Conservation (phyloP, 2,329 filamentous ascomycete genomes). For the Lachnellula willkommii region DNA sequence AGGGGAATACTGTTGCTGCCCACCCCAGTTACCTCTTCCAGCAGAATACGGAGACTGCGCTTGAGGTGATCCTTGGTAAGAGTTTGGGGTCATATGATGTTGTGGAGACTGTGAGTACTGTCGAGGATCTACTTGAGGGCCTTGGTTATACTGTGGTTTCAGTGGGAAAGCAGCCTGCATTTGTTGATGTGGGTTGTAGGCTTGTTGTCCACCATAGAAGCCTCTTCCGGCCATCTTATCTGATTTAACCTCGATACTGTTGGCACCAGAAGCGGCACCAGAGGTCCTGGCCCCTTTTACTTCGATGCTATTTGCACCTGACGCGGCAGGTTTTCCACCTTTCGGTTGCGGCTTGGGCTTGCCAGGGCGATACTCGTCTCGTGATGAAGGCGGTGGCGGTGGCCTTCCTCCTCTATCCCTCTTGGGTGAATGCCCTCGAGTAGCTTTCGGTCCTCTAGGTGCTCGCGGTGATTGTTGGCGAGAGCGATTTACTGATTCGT, state of each 20-base stretch:
- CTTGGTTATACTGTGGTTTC: conserved; percentile 34
- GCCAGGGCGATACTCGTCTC: conserved; percentile 27
- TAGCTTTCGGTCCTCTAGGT: conserved; percentile 20
- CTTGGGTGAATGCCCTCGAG: conserved; percentile 22
- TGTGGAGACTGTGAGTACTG: conserved; percentile 56
- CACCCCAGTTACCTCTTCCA: conserved; percentile 48
- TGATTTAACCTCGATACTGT: conserved; percentile 33
- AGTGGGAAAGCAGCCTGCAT: conserved; percentile 34
- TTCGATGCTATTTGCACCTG: conserved; percentile 32
- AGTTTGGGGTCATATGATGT: conserved; percentile 48
- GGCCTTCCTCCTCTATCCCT: conserved; percentile 18
- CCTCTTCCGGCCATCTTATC: conserved; percentile 34
- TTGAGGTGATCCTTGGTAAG: conserved; percentile 56
- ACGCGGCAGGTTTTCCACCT: conserved; percentile 17
- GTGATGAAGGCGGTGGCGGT: conserved; percentile 4
- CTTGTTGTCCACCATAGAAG: conserved; percentile 31
- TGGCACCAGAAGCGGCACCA: conserved; percentile 31
- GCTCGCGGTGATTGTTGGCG: conserved; percentile 28
- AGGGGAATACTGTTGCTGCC: conserved; percentile 38
- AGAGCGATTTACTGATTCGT: conserved; percentile 25
- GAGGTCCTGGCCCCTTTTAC: conserved; percentile 23
- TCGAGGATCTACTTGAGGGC: conserved; percentile 31
- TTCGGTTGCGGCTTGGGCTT: conserved; percentile 14
- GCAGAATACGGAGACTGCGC: conserved; percentile 55
- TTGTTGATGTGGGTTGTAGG: conserved; percentile 33